These are phyloP conservation scores for Juglanconis oblonga DNA, from an alignment of 2,329 filamentous ascomycete genomes.

Conservation along the genomic window DNA sequence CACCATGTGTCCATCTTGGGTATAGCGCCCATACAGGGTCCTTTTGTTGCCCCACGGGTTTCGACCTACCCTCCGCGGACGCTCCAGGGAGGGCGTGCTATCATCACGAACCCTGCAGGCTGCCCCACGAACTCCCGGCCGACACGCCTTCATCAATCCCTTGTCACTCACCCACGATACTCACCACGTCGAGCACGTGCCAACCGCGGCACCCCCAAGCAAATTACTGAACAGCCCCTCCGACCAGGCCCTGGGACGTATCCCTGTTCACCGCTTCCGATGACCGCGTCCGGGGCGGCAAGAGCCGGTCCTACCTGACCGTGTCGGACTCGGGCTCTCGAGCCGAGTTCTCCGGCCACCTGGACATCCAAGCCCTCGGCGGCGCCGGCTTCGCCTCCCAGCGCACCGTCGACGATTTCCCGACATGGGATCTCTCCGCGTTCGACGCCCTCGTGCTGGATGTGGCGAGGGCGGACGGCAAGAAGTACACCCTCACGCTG, in stretches of 20 bases:
- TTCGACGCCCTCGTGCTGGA: constrained; percentile 58
- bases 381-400: constrained; percentile 83
- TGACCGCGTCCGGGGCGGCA: constrained; percentile 74
- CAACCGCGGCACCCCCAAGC: not conserved
- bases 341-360: constrained; percentile 47
- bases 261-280: constrained; percentile 64
- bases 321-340: not conserved
- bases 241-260: constrained; percentile 13
- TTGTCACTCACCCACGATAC: no score
- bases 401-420: constrained; percentile 48
- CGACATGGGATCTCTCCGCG: constrained; percentile 19
- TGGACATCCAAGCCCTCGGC: constrained; percentile 64
- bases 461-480: constrained; percentile 56
- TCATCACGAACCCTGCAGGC: no score
- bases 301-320: constrained; percentile 54
- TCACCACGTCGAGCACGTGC: no score
- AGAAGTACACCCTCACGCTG: constrained; percentile 70
- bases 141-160: no score
- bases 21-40: not conserved
- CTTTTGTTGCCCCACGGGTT: not conserved
- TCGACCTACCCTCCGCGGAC: not conserved
- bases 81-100: no score
- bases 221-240: not conserved
- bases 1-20: not conserved
- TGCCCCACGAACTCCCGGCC: no score